phyloP scores from a whole-genome alignment of 208 protist genomes.

The Balamuthia mandrillaris region DNA sequence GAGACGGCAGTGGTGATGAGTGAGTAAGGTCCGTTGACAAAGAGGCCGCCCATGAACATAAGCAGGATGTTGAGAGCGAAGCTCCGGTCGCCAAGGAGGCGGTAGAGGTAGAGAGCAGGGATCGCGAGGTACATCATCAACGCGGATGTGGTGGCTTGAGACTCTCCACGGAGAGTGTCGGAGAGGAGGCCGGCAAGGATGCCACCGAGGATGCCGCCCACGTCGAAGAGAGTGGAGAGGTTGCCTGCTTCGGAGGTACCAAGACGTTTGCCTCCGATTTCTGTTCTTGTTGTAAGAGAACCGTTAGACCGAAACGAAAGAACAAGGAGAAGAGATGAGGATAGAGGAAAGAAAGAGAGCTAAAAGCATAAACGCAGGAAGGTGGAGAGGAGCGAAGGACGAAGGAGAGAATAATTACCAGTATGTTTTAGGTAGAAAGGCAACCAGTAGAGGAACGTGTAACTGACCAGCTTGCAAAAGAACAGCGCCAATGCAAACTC shows the following conservation, averaged over 20 bases:
- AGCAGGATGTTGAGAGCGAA: neutral
- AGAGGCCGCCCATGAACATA: neutral
- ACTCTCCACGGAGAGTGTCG: neutral
- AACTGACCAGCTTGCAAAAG: too few species aligned
- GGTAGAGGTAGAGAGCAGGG: too few species aligned
- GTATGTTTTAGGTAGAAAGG: too few species aligned
- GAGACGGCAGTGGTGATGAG: too few species aligned
- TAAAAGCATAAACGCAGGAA: neutral
- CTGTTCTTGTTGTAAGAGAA: too few species aligned
- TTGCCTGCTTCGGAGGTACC: neutral
- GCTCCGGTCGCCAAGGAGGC: neutral
- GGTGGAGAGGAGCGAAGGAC: neutral
- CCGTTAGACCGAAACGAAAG: too few species aligned
- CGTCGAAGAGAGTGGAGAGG: slow-evolving; percentile 6
- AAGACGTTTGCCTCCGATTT: neutral
- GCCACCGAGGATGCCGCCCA: neutral
- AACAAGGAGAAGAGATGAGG: too few species aligned
- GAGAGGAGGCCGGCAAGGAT: neutral
- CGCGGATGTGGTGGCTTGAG: neutral
- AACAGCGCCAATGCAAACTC: too few species aligned
- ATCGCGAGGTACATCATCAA: neutral
- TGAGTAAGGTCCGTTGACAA: too few species aligned
- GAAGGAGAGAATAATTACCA: too few species aligned
- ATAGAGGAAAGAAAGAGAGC: too few species aligned
- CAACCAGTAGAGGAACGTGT: too few species aligned